These are phyloP conservation scores for Nigrospora osmanthi DNA, from an alignment of 2,329 filamentous ascomycete genomes.

Conservation along the genomic window DNA sequence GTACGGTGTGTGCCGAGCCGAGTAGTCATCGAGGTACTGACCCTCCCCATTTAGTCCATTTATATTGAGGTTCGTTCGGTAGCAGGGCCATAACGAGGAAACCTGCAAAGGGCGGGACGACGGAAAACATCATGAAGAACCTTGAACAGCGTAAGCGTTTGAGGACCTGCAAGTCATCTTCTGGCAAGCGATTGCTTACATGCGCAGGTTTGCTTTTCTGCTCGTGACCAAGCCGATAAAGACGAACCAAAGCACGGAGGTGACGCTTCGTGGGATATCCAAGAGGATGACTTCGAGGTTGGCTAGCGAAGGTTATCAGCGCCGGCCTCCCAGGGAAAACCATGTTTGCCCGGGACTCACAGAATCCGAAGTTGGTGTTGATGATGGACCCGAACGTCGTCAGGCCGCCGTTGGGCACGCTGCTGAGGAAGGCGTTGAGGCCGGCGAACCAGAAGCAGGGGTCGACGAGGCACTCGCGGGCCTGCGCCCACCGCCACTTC, in stretches of 20 bases:
- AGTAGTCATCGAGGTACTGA: slow-evolving; percentile 4
- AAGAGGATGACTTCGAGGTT: slow-evolving; percentile 27
- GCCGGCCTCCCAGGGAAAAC: neutral
- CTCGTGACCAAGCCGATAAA: slow-evolving; percentile 24
- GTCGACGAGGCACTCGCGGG: slow-evolving; percentile 23
- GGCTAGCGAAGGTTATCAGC: slow-evolving; percentile 7
- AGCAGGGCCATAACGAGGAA: slow-evolving; percentile 27
- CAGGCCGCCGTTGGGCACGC: slow-evolving; percentile 26
- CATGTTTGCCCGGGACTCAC: slow-evolving; percentile 9
- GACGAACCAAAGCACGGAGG: slow-evolving; percentile 26
- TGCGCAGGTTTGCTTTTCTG: slow-evolving; percentile 22
- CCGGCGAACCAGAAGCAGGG: slow-evolving; percentile 29
- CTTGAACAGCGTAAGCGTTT: slow-evolving; percentile 5
- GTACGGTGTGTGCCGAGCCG: neutral
- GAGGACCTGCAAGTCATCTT: neutral
- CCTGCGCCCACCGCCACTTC: slow-evolving; percentile 28
- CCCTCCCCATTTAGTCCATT: slow-evolving; percentile 28
- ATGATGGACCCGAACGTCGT: slow-evolving; percentile 26
- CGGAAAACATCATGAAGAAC: slow-evolving; percentile 28
- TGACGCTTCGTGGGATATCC: slow-evolving; percentile 22
- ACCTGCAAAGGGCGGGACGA: slow-evolving; percentile 24
- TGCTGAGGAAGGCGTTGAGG: slow-evolving; percentile 25
- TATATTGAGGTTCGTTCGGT: slow-evolving; percentile 22
- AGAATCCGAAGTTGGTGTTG: slow-evolving; percentile 26
- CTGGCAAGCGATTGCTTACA: slow-evolving; percentile 12